phyloP scores from a whole-genome alignment of 2,329 filamentous ascomycete species.

The Myriangium duriaei region DNA sequence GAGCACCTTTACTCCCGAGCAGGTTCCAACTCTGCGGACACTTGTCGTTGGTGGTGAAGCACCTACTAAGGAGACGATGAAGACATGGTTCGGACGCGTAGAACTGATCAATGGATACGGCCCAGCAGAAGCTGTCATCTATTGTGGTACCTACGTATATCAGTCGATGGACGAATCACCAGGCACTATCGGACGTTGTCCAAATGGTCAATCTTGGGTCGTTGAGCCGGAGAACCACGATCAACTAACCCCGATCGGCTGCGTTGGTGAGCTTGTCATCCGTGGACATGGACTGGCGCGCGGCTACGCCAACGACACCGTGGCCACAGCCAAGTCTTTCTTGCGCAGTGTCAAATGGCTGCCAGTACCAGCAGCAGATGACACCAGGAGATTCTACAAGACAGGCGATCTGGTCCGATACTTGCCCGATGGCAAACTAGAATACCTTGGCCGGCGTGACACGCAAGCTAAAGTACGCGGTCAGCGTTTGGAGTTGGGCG shows the following conservation, averaged over 20 bases:
- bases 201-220: not conserved
- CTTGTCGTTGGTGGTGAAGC: conserved; percentile 1
- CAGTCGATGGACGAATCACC: not conserved
- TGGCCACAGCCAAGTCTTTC: not conserved
- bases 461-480: conserved; percentile 16
- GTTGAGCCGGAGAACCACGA: not conserved
- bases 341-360: not conserved
- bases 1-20: not conserved
- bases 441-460: conserved; percentile 48
- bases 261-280: conserved; percentile 1
- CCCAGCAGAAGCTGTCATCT: not conserved
- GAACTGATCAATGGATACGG: conserved; percentile 2
- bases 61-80: not conserved
- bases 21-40: not conserved
- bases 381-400: not conserved
- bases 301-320: conserved; percentile 5
- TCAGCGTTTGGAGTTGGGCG: conserved; percentile 15
- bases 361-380: not conserved
- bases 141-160: not conserved
- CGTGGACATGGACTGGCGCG: not conserved
- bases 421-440: conserved; percentile 57
- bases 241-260: not conserved
- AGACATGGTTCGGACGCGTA: not conserved
- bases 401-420: conserved; percentile 46
- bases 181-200: not conserved